These are phyloP conservation scores for Suillus cothurnatus DNA, from an alignment of 768 basidiomycete genomes.

Conservation along the genomic window DNA sequence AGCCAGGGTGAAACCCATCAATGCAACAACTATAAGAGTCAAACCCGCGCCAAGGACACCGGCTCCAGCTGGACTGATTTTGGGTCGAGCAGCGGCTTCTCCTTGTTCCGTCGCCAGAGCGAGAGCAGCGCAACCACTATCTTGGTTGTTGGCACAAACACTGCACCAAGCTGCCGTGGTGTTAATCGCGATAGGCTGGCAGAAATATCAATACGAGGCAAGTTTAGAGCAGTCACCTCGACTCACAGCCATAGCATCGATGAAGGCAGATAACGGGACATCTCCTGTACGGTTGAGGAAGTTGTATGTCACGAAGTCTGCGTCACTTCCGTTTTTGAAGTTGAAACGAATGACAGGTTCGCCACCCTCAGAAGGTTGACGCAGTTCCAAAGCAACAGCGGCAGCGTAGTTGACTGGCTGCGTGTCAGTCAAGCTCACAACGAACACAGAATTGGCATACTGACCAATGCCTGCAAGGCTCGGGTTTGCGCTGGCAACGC, in stretches of 20 bases:
- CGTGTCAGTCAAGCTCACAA: not conserved
- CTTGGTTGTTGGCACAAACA: constrained; percentile 55
- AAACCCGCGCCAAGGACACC: constrained; percentile 68
- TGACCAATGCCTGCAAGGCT: constrained; percentile 62
- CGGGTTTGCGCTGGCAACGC: constrained; percentile 50
- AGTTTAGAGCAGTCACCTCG: not conserved
- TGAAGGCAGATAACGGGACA: constrained; percentile 55
- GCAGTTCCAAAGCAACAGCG: constrained; percentile 59
- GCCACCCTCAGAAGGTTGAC: constrained; percentile 44
- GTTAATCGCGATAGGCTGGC: constrained; percentile 52
- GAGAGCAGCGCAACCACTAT: constrained; percentile 58
- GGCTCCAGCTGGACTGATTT: constrained; percentile 58
- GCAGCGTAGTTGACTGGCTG: constrained; percentile 62
- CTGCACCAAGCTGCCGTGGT: constrained; percentile 60
- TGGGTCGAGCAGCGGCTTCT: constrained; percentile 35
- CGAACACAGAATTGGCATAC: not conserved
- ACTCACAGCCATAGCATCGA: constrained; percentile 42
- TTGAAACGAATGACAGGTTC: constrained; percentile 61
- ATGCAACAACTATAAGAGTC: constrained; percentile 43
- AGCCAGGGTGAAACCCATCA: constrained; percentile 39
- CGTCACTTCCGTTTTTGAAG: constrained; percentile 69
- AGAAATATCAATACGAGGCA: not conserved
- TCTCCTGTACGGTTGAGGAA: constrained; percentile 50
- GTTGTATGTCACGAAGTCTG: constrained; percentile 48
- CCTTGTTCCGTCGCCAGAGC: constrained; percentile 31